A percentile compares a stretch with the other conserved stretches of the same genome.
Evolutionary conservation across 1,284 basidiomycete species (phyloP).

Genomic region (Austroboletus niveus): DNA sequence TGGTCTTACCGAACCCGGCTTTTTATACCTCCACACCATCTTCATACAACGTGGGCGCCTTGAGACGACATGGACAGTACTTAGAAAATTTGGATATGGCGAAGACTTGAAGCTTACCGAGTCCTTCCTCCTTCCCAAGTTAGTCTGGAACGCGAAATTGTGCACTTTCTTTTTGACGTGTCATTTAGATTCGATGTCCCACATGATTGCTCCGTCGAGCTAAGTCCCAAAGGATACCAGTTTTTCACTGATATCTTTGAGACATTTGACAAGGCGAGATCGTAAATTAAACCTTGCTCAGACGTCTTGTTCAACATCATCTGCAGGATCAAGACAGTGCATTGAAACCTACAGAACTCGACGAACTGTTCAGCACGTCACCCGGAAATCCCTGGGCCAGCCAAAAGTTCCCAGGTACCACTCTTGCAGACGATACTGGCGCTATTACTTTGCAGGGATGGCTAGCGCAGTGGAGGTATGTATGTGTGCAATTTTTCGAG

Average conservation of each 20-base stretch:
- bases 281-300: not conserved
- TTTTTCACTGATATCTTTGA: constrained; percentile 98
- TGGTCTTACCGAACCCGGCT: constrained; percentile 91
- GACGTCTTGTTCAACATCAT: not conserved
- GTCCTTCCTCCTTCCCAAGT: constrained; percentile 85
- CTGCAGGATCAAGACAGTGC: constrained; percentile 92
- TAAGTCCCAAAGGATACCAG: constrained; percentile 91
- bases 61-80: constrained; percentile 97
- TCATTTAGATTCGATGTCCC: constrained; percentile 83
- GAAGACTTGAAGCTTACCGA: constrained; percentile 92
- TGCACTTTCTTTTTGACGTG: constrained; percentile 8
- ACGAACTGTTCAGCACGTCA: constrained; percentile 89
- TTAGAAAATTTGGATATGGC: constrained; percentile 94
- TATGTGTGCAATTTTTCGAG: not conserved
- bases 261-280: constrained; percentile 84
- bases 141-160: constrained; percentile 19
- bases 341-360: constrained; percentile 81
- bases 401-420: constrained; percentile 87
- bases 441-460: constrained; percentile 95
- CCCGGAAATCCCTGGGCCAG: constrained; percentile 92
- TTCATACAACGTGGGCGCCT: constrained; percentile 96
- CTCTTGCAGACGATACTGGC: constrained; percentile 86
- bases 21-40: constrained; percentile 92
- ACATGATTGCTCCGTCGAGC: constrained; percentile 90
- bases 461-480: constrained; percentile 97